Percentiles rank a stretch among this genome's conserved stretches.
Conservation (phyloP, 2,329 filamentous ascomycete genomes). For the Pezicula neosporulosa region DNA sequence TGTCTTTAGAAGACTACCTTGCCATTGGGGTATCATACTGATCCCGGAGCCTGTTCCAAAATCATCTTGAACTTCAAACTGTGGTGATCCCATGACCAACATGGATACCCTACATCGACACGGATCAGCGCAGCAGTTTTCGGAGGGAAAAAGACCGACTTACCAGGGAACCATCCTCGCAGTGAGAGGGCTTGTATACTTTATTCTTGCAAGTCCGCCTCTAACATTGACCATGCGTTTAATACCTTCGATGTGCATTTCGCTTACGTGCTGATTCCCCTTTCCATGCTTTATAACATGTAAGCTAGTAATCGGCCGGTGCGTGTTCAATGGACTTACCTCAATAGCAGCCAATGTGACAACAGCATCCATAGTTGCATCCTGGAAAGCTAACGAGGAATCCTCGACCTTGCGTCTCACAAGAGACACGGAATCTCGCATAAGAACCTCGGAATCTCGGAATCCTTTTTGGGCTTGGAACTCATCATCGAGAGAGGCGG, state of each 20-base stretch:
- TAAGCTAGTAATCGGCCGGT: conserved; percentile 1
- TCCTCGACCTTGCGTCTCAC: conserved; percentile 47
- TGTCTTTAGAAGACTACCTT: conserved; percentile 22
- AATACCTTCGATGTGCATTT: conserved; percentile 47
- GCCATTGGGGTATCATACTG: conserved; percentile 45
- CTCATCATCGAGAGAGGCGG: conserved; percentile 54
- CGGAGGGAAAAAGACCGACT: background rate
- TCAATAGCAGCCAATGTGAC: conserved; percentile 56
- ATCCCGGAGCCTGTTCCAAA: conserved; percentile 45
- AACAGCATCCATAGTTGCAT: conserved; percentile 54
- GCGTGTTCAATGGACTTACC: conserved; percentile 30
- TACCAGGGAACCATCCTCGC: conserved; percentile 31
- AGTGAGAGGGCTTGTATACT: conserved; percentile 46
- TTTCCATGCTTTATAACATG: conserved; percentile 43
- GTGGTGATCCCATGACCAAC: conserved; percentile 48
- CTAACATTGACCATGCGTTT: conserved; percentile 45
- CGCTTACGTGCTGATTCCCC: conserved; percentile 40
- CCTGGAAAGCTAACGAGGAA: conserved; percentile 42
- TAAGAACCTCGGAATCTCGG: conserved; percentile 48
- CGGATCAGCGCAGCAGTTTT: conserved; percentile 2
- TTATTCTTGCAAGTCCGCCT: conserved; percentile 46
- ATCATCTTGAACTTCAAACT: conserved; percentile 50
- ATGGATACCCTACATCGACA: conserved; percentile 47
- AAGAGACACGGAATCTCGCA: conserved; percentile 52
- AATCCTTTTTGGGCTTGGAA: conserved; percentile 48